Conservation (phyloP, 768 basidiomycete species). For the Serendipita sp. region DNA sequence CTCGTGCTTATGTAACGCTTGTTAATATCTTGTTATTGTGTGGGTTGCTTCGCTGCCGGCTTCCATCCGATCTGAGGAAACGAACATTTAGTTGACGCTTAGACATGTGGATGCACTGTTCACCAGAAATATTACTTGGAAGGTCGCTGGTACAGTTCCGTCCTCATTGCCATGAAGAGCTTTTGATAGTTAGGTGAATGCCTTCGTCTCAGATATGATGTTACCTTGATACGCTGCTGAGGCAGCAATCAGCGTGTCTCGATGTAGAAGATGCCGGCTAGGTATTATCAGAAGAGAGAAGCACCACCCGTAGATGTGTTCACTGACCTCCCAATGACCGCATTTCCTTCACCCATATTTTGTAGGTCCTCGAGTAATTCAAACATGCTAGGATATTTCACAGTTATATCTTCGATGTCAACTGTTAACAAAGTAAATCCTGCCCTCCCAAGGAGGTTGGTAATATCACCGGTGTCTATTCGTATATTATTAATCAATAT, state of each 20-base stretch:
- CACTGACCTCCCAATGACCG: slow-evolving; percentile 62
- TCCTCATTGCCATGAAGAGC: slow-evolving; percentile 75
- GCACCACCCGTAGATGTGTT: not conserved
- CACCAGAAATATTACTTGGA: slow-evolving; percentile 91
- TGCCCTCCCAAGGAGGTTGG: slow-evolving; percentile 80
- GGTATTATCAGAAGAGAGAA: not conserved
- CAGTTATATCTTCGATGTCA: slow-evolving; percentile 83
- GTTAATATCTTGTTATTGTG: not conserved
- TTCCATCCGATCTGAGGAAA: slow-evolving; percentile 64
- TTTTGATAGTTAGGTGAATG: slow-evolving; percentile 18
- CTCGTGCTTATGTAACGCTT: not conserved
- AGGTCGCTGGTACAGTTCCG: slow-evolving; percentile 81
- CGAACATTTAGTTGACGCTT: not conserved
- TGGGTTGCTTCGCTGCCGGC: slow-evolving; percentile 39
- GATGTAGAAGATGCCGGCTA: slow-evolving; percentile 52
- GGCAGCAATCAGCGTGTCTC: slow-evolving; percentile 82
- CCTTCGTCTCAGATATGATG: not conserved
- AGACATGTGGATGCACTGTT: not conserved
- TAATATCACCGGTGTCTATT: slow-evolving; percentile 79
- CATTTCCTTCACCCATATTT: slow-evolving; percentile 94
- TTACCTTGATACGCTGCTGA: slow-evolving; percentile 86
- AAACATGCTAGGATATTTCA: slow-evolving; percentile 90
- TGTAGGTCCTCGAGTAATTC: slow-evolving; percentile 86
- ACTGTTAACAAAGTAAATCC: slow-evolving; percentile 90
- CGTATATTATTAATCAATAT: not conserved